Evolutionary conservation across 2,329 filamentous ascomycete genomes (phyloP), one percentile per base, ranked within the genome.

Genomic region (Didymella lethalis): DNA sequence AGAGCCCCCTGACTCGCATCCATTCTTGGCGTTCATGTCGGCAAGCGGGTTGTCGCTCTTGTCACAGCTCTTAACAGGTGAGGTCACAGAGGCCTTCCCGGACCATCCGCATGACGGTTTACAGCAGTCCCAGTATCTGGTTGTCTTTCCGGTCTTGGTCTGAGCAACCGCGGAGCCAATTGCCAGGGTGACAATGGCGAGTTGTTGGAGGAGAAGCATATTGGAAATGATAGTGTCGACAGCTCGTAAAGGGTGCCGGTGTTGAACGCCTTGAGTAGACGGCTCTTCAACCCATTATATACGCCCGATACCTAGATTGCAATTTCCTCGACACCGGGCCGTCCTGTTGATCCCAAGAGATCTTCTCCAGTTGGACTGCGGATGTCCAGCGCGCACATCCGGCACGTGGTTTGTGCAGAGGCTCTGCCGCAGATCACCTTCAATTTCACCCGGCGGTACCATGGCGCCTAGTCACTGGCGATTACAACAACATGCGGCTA

Each of bases 101-200:
- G 80, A 67, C 87, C 87, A 83, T 10, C 83, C 81, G 73, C 88
- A 90, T 16, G 85, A 88, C 28, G 87, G 84, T 79, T 91, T 91
- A 79, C 88, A 90, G 80, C 88, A 90, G 74, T 90, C 88, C 75
- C 75, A 77, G 63, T 78, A 78, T 20, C 75, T 67, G 20, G 75
- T 77, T 6, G 75, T 76, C 59, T 65, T 68, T 56, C 73, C 75
- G 10, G 66, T 68, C n/a, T 61, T 61, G 10, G 60, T 62, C 20
- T 72, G 69, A 23, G 69, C 74, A 11, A 68, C 56, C 32, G 67
- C 68, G 23, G 68, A 55, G 44, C 69, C 69, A 36, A 70, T 67
- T 14, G 67, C 51, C 14, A 77, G 43, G 7, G 71, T 68, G 34
- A 73, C 40, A 46, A 76, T 29, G 41, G 69, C 60, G 44, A 75